A percentile compares a stretch with the other conserved stretches of the same genome.
Conservation (phyloP, 2,329 filamentous ascomycete species). For the Neonectria magnoliae region DNA sequence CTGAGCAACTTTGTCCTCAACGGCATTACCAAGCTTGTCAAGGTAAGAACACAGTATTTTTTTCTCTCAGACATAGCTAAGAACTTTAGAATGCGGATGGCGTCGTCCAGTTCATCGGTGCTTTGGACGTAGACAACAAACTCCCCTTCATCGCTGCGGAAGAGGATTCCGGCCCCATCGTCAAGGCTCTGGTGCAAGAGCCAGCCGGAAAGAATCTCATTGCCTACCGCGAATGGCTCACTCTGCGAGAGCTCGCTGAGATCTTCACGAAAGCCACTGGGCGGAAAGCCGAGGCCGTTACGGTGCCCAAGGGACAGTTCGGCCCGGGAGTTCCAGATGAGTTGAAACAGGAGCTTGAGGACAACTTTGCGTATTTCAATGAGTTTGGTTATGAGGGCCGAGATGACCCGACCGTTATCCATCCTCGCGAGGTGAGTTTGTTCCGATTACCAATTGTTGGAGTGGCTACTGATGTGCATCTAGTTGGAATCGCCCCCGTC, state of each 20-base stretch:
- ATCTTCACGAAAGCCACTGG: background rate
- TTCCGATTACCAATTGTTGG: background rate
- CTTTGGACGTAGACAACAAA: constrained; percentile 27
- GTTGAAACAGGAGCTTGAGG: background rate
- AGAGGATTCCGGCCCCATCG: constrained; percentile 38
- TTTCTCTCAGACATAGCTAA: background rate
- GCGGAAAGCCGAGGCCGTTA: background rate
- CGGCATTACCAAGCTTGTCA: background rate
- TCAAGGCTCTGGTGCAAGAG: constrained; percentile 37
- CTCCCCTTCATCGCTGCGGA: constrained; percentile 39
- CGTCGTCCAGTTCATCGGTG: constrained; percentile 29
- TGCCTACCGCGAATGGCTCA: constrained; percentile 38
- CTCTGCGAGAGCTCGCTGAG: background rate
- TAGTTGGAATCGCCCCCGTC: background rate
- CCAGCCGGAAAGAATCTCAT: constrained; percentile 35
- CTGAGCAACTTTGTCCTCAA: constrained; percentile 28
- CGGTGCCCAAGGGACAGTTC: background rate
- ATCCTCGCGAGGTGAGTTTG: background rate
- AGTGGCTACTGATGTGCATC: background rate
- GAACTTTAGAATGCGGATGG: constrained; percentile 27
- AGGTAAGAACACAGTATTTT: background rate
- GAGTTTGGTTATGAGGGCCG: background rate
- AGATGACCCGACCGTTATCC: background rate
- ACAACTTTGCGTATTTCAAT: background rate
- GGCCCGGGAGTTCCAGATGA: background rate